Percentiles rank a stretch among this genome's conserved stretches.
Evolutionary conservation across 139 green algal genomes (phyloP).

Genomic region (Gonium pectorale): DNA sequence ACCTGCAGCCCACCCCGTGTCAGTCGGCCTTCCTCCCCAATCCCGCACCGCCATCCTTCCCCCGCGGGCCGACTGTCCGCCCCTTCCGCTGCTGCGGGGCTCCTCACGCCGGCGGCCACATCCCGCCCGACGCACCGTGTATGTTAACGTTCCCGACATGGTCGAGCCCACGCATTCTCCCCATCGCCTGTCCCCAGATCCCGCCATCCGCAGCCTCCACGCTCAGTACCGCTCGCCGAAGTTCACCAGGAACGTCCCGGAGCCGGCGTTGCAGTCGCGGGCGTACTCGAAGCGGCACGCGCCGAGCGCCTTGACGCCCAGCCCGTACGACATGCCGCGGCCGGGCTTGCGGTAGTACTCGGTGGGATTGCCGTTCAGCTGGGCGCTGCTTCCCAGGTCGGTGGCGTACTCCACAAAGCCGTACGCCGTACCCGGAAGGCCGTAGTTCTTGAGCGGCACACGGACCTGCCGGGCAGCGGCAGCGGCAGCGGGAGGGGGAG

Average conservation of each 20-base stretch:
- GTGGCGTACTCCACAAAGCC: constrained; percentile 89
- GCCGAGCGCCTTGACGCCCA: constrained; percentile 86
- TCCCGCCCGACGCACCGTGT: too few species aligned
- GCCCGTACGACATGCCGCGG: constrained; percentile 80
- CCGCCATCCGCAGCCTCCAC: background rate
- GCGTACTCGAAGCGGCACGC: constrained; percentile 87
- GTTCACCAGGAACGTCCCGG: constrained; percentile 79
- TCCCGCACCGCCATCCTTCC: too few species aligned
- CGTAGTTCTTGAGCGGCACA: constrained; percentile 71
- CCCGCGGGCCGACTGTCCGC: too few species aligned
- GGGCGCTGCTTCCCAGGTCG: constrained; percentile 81
- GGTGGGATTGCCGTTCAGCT: constrained; percentile 83
- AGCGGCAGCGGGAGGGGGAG: constrained; percentile 29
- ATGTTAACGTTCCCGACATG: background rate
- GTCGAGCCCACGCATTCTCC: background rate
- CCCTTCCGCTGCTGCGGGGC: too few species aligned
- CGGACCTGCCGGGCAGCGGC: constrained; percentile 21
- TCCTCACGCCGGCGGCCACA: too few species aligned
- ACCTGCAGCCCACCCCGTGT: too few species aligned
- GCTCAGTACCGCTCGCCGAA: constrained; percentile 95
- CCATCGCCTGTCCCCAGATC: background rate
- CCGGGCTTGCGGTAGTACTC: constrained; percentile 93
- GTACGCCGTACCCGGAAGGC: constrained; percentile 78
- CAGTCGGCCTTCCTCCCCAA: too few species aligned
- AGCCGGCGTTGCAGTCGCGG: constrained; percentile 87